phyloP scores from a whole-genome alignment of 495 filamentous ascomycete genomes.

The Xylaria venustula region DNA sequence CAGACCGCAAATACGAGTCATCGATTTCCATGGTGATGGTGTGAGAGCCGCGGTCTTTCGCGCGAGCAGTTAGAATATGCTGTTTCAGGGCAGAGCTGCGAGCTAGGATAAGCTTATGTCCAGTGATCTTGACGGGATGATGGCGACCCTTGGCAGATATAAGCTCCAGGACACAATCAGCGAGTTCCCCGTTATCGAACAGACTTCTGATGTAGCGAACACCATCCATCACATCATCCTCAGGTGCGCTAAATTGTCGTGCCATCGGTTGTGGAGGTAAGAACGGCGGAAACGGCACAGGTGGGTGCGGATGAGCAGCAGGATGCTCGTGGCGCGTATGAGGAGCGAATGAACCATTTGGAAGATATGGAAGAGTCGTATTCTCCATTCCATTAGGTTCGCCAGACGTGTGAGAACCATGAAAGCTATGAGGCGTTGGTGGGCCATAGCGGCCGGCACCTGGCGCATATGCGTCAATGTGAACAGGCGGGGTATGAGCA shows the following conservation, averaged over 20 bases:
- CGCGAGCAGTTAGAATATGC: constrained; percentile 26
- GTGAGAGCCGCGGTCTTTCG: constrained; percentile 24
- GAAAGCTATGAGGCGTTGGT: constrained; percentile 53
- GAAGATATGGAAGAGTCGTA: constrained; percentile 24
- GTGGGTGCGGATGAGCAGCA: constrained; percentile 18
- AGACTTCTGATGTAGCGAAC: constrained; percentile 36
- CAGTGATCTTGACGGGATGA: constrained; percentile 39
- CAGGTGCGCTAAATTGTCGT: constrained; percentile 16
- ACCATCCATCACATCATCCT: constrained; percentile 35
- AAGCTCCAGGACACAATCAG: constrained; percentile 51
- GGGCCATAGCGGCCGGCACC: constrained; percentile 38
- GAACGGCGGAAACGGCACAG: constrained; percentile 20
- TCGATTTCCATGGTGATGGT: constrained; percentile 43
- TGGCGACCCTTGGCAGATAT: constrained; percentile 37
- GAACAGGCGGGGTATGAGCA: constrained; percentile 33
- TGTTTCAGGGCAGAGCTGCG: constrained; percentile 47
- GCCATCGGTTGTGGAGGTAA: constrained; percentile 16
- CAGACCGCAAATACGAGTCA: constrained; percentile 48
- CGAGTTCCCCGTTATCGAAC: constrained; percentile 41
- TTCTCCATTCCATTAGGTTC: constrained; percentile 37
- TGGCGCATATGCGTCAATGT: constrained; percentile 38
- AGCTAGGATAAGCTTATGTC: constrained; percentile 52
- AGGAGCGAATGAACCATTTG: constrained; percentile 32
- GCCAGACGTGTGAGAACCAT: constrained; percentile 51
- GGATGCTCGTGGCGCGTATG: constrained; percentile 24